phyloP scores from a whole-genome alignment of 306 rosid species.

The Cicer cuneatum region DNA sequence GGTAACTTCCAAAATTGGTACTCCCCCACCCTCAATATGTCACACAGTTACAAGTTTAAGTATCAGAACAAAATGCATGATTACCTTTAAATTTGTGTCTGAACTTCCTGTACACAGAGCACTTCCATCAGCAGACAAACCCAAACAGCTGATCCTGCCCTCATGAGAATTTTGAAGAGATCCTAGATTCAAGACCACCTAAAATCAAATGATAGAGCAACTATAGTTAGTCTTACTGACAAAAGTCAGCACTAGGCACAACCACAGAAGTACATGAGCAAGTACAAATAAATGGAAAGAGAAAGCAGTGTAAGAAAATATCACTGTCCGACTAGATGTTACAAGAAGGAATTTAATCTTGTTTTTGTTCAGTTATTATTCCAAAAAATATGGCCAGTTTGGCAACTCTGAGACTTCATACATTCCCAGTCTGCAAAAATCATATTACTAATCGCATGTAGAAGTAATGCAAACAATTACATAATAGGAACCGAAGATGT shows the following conservation, averaged over 20 bases:
- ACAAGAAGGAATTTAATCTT: slow-evolving; percentile 4
- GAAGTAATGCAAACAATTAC: slow-evolving; percentile 13
- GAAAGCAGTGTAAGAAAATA: slow-evolving; percentile 22
- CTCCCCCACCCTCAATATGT: neutral
- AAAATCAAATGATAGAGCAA: slow-evolving; percentile 41
- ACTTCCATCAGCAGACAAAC: slow-evolving; percentile 99
- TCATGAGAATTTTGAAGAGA: slow-evolving; percentile 87
- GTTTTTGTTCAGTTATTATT: neutral
- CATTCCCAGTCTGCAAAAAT: slow-evolving; percentile 13
- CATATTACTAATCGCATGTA: slow-evolving; percentile 15
- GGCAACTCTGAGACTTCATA: neutral
- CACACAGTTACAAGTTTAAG: slow-evolving; percentile 1
- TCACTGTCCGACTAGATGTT: slow-evolving; percentile 26
- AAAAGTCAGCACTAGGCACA: slow-evolving; percentile 28
- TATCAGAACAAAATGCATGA: slow-evolving; percentile 37
- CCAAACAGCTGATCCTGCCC: slow-evolving; percentile 80
- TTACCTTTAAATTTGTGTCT: slow-evolving; percentile 96
- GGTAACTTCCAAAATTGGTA: neutral
- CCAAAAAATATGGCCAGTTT: slow-evolving; percentile 1
- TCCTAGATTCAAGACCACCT: slow-evolving; percentile 95
- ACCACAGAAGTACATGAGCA: slow-evolving; percentile 29
- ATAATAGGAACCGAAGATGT: slow-evolving; percentile 3
- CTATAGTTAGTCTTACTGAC: slow-evolving; percentile 6
- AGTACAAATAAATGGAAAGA: slow-evolving; percentile 10
- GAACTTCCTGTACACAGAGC: slow-evolving; percentile 98